Base-by-base conservation (phyloP, 768 basidiomycete genomes). In the Pisolithus orientalis region DNA sequence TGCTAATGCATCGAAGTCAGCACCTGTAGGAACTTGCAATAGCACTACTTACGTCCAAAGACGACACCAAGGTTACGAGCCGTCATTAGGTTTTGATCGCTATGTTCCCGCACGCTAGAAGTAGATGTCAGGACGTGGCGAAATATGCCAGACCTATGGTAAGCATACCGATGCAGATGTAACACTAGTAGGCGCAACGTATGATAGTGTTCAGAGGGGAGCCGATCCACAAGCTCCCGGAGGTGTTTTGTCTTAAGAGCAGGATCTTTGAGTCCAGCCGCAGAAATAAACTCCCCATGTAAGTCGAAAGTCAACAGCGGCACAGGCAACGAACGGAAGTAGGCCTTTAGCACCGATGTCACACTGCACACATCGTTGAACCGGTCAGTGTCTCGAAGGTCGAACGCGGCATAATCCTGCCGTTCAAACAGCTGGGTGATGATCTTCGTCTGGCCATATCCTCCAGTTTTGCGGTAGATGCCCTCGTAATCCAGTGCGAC, bases 341-440 rank as follows among this genome's bases (percentile, higher is more conserved):
- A 98, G 34, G 85, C 90, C 75, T 99, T 98, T 63, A 99, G 77
- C 28, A 97, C 94, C 25, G 93, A 95, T 1, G 96, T 99, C 54
- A 97, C 84, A 54, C 92, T 93, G 67, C 90, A 93, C 54, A 99
- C 92, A 67, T 99, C 96, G 74, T 95, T 97, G 78, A 97, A 99
- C 25, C 85, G 79, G 60, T 95, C 89, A 4, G 77, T 71, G 66
- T 99, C 93, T 44, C 77, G 75, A 34, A 98, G 79, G 63, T 98
- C 93, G 65, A 99, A 98, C 0, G 90, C 75, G 14, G 75, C 65
- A 66, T 96, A 95, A 66, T 95, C 87, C 50, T 92, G 94, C 45
- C 88, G 81, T 63, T 98, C 96, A 61, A 99, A 99, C 25, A 95
- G 75, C 57, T 94, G 90, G 0, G 91, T 94, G 70, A 99, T 97